These are phyloP conservation scores for Sporodiniella umbellata DNA, from an alignment of 371 early-diverging fungal genomes.

Conservation along the genomic window DNA sequence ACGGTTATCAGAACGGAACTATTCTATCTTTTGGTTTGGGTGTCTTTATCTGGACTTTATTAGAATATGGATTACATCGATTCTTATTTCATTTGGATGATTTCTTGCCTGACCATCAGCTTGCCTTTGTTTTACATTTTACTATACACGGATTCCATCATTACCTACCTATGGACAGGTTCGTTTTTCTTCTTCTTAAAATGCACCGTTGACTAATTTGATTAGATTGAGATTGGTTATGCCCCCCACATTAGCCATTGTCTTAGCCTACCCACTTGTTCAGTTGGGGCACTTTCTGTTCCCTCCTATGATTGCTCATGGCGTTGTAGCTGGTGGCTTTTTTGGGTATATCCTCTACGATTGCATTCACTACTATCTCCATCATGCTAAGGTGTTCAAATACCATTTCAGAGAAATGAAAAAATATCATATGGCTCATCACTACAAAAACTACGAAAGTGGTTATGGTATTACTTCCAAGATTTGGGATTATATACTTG, in stretches of 20 bases:
- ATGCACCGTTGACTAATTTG: not conserved
- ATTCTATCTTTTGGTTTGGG: conserved; percentile 55
- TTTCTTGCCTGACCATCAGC: conserved; percentile 76
- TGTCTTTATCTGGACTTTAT: conserved; percentile 71
- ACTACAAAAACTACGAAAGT: conserved; percentile 83
- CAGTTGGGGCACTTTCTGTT: conserved; percentile 54
- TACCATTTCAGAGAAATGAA: conserved; percentile 84
- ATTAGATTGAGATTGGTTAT: conserved; percentile 90
- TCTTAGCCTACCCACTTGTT: conserved; percentile 63
- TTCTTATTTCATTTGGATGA: conserved; percentile 92
- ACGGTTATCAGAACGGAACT: conserved; percentile 7
- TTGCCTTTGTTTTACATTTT: conserved; percentile 75
- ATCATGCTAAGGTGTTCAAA: conserved; percentile 80
- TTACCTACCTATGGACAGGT: conserved; percentile 92
- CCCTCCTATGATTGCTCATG: conserved; percentile 51
- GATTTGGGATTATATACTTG: conserved; percentile 88
- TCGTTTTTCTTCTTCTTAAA: not conserved
- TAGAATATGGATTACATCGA: conserved; percentile 84
- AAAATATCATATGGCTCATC: conserved; percentile 92
- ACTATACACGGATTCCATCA: conserved; percentile 93
- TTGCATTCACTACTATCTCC: conserved; percentile 90
- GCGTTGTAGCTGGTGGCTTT: conserved; percentile 73
- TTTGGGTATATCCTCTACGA: conserved; percentile 90
- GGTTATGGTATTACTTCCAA: conserved; percentile 95
- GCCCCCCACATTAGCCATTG: conserved; percentile 84